Evolutionary conservation across 371 early-diverging fungal genomes (phyloP).

Genomic region (Lichtheimia corymbifera): DNA sequence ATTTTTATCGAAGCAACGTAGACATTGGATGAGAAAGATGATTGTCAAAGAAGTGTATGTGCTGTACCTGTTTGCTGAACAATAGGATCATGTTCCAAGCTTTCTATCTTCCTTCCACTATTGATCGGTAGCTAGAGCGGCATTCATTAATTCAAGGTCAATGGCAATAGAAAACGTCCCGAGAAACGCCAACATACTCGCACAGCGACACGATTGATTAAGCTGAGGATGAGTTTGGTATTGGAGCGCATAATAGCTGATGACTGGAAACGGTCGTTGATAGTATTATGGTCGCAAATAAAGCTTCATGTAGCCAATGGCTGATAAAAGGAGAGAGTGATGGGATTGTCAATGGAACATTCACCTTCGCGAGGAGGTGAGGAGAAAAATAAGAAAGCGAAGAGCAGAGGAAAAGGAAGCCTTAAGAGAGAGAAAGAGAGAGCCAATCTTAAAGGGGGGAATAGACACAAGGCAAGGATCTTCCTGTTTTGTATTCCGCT

Average conservation of each 20-base stretch:
- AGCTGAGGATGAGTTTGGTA: constrained; percentile 50
- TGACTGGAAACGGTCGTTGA: background rate
- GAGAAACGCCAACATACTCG: constrained; percentile 37
- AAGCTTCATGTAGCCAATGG: background rate
- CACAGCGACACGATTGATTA: constrained; percentile 54
- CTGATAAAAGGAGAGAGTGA: too few species aligned
- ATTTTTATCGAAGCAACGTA: background rate
- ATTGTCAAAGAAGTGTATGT: background rate
- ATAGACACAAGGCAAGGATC: too few species aligned
- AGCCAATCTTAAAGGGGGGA: background rate
- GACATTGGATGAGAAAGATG: constrained; percentile 6
- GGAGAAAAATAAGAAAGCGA: background rate
- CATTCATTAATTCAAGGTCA: too few species aligned
- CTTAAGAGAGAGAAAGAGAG: background rate
- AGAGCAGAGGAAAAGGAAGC: background rate
- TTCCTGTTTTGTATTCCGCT: too few species aligned
- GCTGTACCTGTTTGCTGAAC: constrained; percentile 62
- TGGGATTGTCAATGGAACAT: background rate
- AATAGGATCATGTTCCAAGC: constrained; percentile 65
- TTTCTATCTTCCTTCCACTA: constrained; percentile 56
- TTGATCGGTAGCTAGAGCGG: constrained; percentile 58
- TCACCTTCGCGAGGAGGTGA: constrained; percentile 1
- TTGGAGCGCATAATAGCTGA: constrained; percentile 34
- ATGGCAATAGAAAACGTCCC: too few species aligned
- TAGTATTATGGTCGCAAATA: background rate